Conservation (phyloP, 1,284 basidiomycete species). For the Phellopilus nigrolimitatus region DNA sequence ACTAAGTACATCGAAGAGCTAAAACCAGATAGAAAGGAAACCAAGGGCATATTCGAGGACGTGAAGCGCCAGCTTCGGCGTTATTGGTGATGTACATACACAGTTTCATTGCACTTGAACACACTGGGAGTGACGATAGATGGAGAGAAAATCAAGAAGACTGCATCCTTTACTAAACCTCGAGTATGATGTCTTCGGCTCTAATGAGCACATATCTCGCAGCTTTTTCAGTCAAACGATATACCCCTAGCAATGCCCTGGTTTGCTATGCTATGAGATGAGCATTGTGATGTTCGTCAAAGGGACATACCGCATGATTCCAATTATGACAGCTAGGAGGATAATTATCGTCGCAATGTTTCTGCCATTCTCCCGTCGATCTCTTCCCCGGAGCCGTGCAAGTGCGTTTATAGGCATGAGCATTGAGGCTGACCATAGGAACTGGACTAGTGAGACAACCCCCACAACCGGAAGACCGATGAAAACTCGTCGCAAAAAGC, state of each 20-base stretch:
- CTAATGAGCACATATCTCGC: constrained; percentile 59
- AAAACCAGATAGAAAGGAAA: constrained; percentile 52
- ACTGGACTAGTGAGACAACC: constrained; percentile 67
- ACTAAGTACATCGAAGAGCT: constrained; percentile 70
- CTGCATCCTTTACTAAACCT: constrained; percentile 40
- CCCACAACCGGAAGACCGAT: constrained; percentile 73
- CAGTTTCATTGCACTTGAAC: constrained; percentile 1
- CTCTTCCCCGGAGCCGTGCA: constrained; percentile 53
- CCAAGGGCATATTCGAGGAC: constrained; percentile 57
- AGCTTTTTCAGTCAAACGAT: constrained; percentile 53
- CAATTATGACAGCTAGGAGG: constrained; percentile 55
- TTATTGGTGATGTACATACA: constrained; percentile 44
- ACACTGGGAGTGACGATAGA: not conserved
- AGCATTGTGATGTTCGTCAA: constrained; percentile 8
- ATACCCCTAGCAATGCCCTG: constrained; percentile 68
- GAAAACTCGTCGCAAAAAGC: constrained; percentile 61
- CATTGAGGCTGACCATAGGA: constrained; percentile 57
- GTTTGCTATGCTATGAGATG: constrained; percentile 8
- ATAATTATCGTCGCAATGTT: constrained; percentile 65
- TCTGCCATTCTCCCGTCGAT: constrained; percentile 47
- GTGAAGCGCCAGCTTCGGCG: constrained; percentile 63
- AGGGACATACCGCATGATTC: constrained; percentile 51
- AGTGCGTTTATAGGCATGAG: constrained; percentile 63
- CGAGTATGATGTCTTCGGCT: constrained; percentile 74
- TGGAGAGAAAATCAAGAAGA: not conserved